phyloP scores from a whole-genome alignment of 345 rosid species.

The Eutrema heterophyllum region DNA sequence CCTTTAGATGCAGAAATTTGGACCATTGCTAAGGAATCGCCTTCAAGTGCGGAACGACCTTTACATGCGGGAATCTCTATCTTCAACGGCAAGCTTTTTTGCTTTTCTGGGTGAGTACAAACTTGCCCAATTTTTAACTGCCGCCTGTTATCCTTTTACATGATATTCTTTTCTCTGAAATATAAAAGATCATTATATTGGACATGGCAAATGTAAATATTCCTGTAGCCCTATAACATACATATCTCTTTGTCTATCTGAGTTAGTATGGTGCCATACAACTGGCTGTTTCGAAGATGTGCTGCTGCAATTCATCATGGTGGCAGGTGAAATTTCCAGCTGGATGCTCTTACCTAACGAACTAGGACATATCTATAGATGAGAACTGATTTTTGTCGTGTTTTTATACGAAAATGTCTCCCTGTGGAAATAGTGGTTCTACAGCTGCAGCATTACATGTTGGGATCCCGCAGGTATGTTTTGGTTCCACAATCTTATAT shows the following conservation, averaged over 20 bases:
- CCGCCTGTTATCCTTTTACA: neutral
- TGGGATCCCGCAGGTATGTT: slow-evolving; percentile 79
- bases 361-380: neutral
- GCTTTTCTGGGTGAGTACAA: slow-evolving; percentile 54
- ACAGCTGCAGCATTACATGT: slow-evolving; percentile 80
- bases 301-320: slow-evolving; percentile 86
- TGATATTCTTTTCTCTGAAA: neutral
- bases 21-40: slow-evolving; percentile 27
- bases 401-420: slow-evolving; percentile 3
- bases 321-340: slow-evolving; percentile 54
- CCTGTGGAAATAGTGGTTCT: slow-evolving; percentile 55
- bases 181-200: neutral
- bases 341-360: slow-evolving; percentile 4
- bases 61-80: slow-evolving; percentile 40
- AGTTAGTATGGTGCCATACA: slow-evolving; percentile 64
- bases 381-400: slow-evolving; percentile 9
- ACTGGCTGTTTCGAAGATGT: slow-evolving; percentile 65
- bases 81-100: slow-evolving; percentile 46
- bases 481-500: neutral
- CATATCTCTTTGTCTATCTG: neutral
- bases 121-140: neutral
- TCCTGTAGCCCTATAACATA: neutral
- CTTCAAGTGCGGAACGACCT: slow-evolving; percentile 11
- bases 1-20: slow-evolving; percentile 49
- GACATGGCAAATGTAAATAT: neutral